These are phyloP conservation scores for Pestalotiopsis fici DNA, from an alignment of 2,329 filamentous ascomycete species.

Conservation along the genomic window DNA sequence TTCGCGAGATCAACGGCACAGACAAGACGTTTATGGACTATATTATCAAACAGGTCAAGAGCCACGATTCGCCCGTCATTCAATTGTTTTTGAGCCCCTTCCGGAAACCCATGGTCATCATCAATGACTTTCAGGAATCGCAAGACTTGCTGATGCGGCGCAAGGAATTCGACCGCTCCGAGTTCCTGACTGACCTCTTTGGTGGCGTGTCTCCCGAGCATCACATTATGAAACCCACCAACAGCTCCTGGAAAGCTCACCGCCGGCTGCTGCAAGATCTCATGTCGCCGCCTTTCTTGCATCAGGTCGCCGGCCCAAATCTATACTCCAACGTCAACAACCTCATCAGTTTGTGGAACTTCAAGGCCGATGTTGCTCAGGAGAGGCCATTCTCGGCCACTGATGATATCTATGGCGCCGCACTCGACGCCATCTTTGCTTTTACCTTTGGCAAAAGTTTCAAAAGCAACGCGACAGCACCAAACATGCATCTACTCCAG, in stretches of 20 bases:
- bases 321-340: constrained; percentile 24
- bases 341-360: constrained; percentile 31
- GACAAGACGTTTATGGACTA: constrained; percentile 10
- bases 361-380: constrained; percentile 31
- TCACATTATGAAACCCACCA: constrained; percentile 31
- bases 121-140: constrained; percentile 32
- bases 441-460: constrained; percentile 15
- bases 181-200: constrained; percentile 20
- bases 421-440: constrained; percentile 14
- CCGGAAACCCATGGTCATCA: constrained; percentile 28
- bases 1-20: background rate
- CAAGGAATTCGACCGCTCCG: constrained; percentile 32
- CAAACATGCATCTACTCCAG: background rate
- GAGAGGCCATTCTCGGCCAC: constrained; percentile 30
- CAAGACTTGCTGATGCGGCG: constrained; percentile 34
- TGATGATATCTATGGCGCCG: constrained; percentile 12
- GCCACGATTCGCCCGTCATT: constrained; percentile 23
- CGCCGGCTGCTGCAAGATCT: constrained; percentile 34
- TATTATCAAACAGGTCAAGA: constrained; percentile 5
- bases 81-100: constrained; percentile 37
- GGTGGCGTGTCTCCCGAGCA: constrained; percentile 18
- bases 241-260: constrained; percentile 26
- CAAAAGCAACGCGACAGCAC: background rate
- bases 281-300: constrained; percentile 36
- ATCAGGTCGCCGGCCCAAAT: constrained; percentile 29